phyloP scores from a whole-genome alignment of 2,329 filamentous ascomycete genomes.

The Thyridium curvatum region DNA sequence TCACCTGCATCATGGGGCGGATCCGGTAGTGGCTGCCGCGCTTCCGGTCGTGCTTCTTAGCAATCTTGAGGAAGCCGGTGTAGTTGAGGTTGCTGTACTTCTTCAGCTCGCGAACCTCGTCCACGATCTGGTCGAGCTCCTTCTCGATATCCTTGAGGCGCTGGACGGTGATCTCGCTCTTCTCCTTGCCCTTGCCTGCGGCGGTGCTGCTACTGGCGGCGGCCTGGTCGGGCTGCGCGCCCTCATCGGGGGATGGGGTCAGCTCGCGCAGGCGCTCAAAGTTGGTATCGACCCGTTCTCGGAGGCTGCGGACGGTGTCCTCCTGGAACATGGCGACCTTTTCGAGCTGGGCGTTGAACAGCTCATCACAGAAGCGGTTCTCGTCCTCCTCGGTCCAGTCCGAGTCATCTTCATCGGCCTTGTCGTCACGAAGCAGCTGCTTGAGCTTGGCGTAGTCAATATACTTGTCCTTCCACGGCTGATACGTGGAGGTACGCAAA shows the following conservation, averaged over 20 bases:
- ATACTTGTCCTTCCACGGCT: slow-evolving; percentile 88
- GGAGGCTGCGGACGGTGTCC: slow-evolving; percentile 58
- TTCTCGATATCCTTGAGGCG: slow-evolving; percentile 64
- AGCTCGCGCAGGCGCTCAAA: slow-evolving; percentile 74
- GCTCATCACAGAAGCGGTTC: slow-evolving; percentile 86
- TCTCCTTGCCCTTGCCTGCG: slow-evolving; percentile 26
- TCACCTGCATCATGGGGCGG: slow-evolving; percentile 84
- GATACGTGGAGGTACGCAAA: slow-evolving; percentile 70
- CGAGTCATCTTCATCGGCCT: slow-evolving; percentile 50
- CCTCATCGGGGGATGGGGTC: slow-evolving; percentile 60
- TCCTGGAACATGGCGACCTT: slow-evolving; percentile 90
- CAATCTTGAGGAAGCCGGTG: slow-evolving; percentile 94
- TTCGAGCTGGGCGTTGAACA: slow-evolving; percentile 90
- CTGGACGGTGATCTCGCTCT: slow-evolving; percentile 40
- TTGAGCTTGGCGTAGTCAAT: slow-evolving; percentile 96
- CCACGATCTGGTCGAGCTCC: slow-evolving; percentile 82
- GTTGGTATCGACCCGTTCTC: slow-evolving; percentile 45
- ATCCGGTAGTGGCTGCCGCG: slow-evolving; percentile 82
- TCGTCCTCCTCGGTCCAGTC: slow-evolving; percentile 94
- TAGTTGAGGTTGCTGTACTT: slow-evolving; percentile 96
- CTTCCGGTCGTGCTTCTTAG: slow-evolving; percentile 98
- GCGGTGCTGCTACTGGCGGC: slow-evolving; percentile 11
- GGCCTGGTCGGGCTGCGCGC: slow-evolving; percentile 21
- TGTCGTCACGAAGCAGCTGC: slow-evolving; percentile 74
- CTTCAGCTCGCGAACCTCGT: slow-evolving; percentile 87